A percentile compares a stretch with the other conserved stretches of the same genome.
phyloP scores from a whole-genome alignment of 768 basidiomycete species.

The Lactarius vividus region DNA sequence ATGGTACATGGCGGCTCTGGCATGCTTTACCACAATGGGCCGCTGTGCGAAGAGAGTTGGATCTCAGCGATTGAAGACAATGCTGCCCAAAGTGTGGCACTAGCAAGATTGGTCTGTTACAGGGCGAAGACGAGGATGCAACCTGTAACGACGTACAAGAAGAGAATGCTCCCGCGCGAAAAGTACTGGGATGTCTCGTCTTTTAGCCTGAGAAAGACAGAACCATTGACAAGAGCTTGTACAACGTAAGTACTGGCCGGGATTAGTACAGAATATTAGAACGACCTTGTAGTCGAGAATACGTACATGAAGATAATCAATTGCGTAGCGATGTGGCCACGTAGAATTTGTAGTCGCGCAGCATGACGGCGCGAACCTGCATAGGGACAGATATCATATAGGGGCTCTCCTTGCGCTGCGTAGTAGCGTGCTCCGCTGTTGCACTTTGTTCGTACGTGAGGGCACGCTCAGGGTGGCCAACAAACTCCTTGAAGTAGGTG shows the following conservation, averaged over 20 bases:
- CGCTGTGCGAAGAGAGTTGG: slow-evolving; percentile 54
- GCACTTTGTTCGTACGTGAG: slow-evolving; percentile 48
- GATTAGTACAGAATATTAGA: neutral
- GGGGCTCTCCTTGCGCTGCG: slow-evolving; percentile 41
- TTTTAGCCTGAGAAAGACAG: slow-evolving; percentile 58
- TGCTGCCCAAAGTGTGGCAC: slow-evolving; percentile 56
- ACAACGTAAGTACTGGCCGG: slow-evolving; percentile 49
- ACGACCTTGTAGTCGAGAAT: neutral
- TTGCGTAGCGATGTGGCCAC: slow-evolving; percentile 34
- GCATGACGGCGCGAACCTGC: slow-evolving; percentile 39
- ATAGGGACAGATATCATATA: slow-evolving; percentile 38
- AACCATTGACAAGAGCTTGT: slow-evolving; percentile 55
- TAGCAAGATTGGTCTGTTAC: slow-evolving; percentile 29
- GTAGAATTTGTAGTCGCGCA: slow-evolving; percentile 38
- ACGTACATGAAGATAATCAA: slow-evolving; percentile 33
- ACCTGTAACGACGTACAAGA: slow-evolving; percentile 51
- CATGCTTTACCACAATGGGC: slow-evolving; percentile 56
- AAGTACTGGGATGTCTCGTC: slow-evolving; percentile 60
- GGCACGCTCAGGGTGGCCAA: slow-evolving; percentile 44
- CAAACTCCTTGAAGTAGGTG: slow-evolving; percentile 43
- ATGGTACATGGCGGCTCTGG: slow-evolving; percentile 60
- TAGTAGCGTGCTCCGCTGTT: slow-evolving; percentile 48
- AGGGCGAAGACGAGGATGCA: no score
- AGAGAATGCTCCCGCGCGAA: slow-evolving; percentile 72
- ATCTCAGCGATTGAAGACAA: slow-evolving; percentile 64